Base-by-base conservation (phyloP, 2,329 filamentous ascomycete species). In the Alternaria incomplexa region DNA sequence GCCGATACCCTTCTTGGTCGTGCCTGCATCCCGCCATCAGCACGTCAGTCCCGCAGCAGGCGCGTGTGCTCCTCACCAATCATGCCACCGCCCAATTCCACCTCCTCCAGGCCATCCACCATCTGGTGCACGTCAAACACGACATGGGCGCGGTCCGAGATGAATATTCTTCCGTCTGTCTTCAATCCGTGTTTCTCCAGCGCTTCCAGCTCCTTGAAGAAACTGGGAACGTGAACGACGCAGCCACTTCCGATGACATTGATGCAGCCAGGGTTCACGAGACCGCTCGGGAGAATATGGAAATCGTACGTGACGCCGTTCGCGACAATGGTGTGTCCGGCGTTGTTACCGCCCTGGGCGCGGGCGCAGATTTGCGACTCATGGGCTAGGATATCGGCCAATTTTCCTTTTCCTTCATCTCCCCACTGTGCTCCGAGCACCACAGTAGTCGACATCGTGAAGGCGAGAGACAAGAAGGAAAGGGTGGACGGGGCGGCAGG, bases 201-300 rank as follows among this genome's bases (percentile, higher is more conserved):
- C 15, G 83, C 85, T 62, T 85, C 81, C 48, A 91, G 82, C 77
- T 91, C 89, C 69, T 86, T 85, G 84, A 91, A 90, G 82, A 91
- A 90, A 57, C 84, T 83, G 20, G 88, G 87, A 58, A 91, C 85
- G 79, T 92, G 87, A 68, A 92, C 88, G 63, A 92, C 90, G 52
- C 89, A 90, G 63, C 91, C 77, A 64, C 82, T 70, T 40, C 84
- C 91, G 76, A 94, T 90, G 61, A 94, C 83, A 81, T 93, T 94
- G 72, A 88, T 85, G 77, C 87, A 91, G 46, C 83, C 82, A 7
- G 90, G 89, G 76, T 91, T 92, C 68, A 94, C 84, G 64, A 94
- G 85, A 63, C 92, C 92, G 59, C 88, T 91, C 23, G 78, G 77
- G 25, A 80, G 74, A 68, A 81, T 80, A 64, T 80, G 78, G 68